Percentiles rank a stretch among this genome's conserved stretches.
Evolutionary conservation across 495 filamentous ascomycete species (phyloP).

Genomic region (Penicillium macrosclerotiorum): DNA sequence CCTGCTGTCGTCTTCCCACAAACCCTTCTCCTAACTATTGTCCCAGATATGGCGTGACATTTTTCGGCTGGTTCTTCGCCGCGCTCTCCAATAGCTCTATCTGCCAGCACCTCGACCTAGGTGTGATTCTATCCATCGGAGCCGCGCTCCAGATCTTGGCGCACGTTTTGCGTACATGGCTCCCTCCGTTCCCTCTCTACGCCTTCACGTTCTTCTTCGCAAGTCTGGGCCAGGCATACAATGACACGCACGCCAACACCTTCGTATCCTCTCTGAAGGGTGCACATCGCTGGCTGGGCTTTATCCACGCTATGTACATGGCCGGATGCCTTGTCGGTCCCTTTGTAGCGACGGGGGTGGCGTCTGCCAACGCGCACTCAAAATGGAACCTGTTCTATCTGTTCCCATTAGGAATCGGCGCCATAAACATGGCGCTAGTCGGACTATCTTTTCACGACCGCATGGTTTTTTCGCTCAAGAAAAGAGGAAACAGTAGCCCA

Average conservation of each 20-base stretch:
- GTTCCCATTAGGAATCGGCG: constrained; percentile 24
- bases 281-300: constrained; percentile 32
- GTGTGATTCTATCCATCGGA: constrained; percentile 22
- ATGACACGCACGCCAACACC: constrained; percentile 36
- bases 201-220: constrained; percentile 31
- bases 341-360: constrained; percentile 28
- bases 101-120: constrained; percentile 26
- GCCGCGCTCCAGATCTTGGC: constrained; percentile 27
- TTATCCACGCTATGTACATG: constrained; percentile 40
- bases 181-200: constrained; percentile 28
- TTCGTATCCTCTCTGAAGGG: constrained; percentile 25
- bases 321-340: constrained; percentile 31
- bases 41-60: constrained; percentile 28
- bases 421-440: constrained; percentile 20
- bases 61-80: constrained; percentile 31
- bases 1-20: neutral
- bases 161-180: constrained; percentile 27
- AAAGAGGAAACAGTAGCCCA: neutral
- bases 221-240: constrained; percentile 32
- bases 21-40: too few relatives aligned
- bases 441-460: constrained; percentile 23
- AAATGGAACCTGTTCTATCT: constrained; percentile 29
- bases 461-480: constrained; percentile 8
- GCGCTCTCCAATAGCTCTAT: constrained; percentile 30
- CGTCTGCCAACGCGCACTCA: constrained; percentile 17